phyloP scores from a whole-genome alignment of 805 yeast species.

The Lachancea thermotolerans region DNA sequence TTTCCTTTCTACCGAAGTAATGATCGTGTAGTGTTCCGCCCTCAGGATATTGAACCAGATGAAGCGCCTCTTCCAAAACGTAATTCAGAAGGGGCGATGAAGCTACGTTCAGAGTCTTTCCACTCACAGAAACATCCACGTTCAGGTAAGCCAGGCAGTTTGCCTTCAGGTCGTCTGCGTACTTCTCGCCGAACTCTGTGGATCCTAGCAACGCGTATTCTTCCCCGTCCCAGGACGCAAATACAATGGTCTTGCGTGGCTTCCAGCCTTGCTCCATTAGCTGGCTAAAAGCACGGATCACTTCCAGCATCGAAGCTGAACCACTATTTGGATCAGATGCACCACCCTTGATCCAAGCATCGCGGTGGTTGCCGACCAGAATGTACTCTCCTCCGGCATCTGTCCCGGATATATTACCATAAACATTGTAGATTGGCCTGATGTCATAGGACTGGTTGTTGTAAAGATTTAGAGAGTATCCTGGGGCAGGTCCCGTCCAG shows the following conservation, averaged over 20 bases:
- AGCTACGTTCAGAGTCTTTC: constrained; percentile 41
- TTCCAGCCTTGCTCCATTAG: constrained; percentile 53
- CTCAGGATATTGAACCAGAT: constrained; percentile 41
- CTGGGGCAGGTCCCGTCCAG: constrained; percentile 45
- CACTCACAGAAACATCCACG: constrained; percentile 58
- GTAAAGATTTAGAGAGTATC: constrained; percentile 44
- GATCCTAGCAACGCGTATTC: constrained; percentile 71
- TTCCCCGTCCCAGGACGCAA: constrained; percentile 83
- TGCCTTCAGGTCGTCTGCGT: constrained; percentile 39
- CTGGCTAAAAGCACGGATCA: constrained; percentile 52
- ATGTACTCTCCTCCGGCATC: constrained; percentile 45
- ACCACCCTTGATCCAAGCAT: constrained; percentile 75
- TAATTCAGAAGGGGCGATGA: constrained; percentile 55
- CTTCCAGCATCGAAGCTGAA: constrained; percentile 55
- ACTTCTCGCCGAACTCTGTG: constrained; percentile 69
- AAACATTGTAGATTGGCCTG: constrained; percentile 55
- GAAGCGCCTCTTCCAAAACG: constrained; percentile 40
- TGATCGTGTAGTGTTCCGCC: constrained; percentile 32
- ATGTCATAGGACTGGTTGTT: constrained; percentile 57
- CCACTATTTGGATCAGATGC: constrained; percentile 80
- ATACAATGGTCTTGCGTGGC: constrained; percentile 55
- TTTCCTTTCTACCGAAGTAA: constrained; percentile 19
- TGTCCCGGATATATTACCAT: constrained; percentile 53
- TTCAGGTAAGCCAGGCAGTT: constrained; percentile 63
- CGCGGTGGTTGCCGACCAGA: constrained; percentile 70